Evolutionary conservation across 1,139 yeast species (phyloP).

Genomic region (Geotrichum histeridarum): DNA sequence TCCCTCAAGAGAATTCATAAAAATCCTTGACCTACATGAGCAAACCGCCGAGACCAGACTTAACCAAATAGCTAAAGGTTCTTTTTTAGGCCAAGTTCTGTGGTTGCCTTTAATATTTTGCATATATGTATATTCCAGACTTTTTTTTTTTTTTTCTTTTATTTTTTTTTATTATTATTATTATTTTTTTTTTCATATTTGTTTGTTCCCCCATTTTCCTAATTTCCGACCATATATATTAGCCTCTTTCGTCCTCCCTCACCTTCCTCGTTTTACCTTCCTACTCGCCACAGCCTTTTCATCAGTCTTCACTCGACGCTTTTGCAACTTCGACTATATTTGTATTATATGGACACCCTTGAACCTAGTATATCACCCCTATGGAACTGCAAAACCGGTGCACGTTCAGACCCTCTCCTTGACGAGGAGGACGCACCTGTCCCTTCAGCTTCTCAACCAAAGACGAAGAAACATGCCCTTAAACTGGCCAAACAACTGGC

Average conservation of each 20-base stretch:
- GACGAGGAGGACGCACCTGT: neutral
- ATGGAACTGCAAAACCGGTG: neutral
- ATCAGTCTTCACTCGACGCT: neutral
- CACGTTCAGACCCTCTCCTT: neutral
- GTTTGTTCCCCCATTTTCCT: neutral
- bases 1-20: too few relatives aligned
- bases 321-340: neutral
- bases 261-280: neutral
- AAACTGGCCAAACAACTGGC: neutral
- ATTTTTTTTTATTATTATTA: neutral
- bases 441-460: constrained; percentile 34
- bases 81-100: too few relatives aligned
- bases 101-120: too few relatives aligned
- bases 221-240: neutral
- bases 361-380: constrained; percentile 8
- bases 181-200: neutral
- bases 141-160: neutral
- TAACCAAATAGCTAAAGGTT: too few relatives aligned
- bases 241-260: neutral
- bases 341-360: constrained; percentile 2
- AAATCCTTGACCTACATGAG: too few relatives aligned
- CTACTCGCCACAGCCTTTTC: neutral
- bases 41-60: too few relatives aligned
- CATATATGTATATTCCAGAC: too few relatives aligned
- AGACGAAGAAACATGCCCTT: constrained; percentile 37